Evolutionary conservation across 306 rosid species (phyloP), one percentile per base, ranked within the genome.

Genomic region (Vigna reflexopilosa): DNA sequence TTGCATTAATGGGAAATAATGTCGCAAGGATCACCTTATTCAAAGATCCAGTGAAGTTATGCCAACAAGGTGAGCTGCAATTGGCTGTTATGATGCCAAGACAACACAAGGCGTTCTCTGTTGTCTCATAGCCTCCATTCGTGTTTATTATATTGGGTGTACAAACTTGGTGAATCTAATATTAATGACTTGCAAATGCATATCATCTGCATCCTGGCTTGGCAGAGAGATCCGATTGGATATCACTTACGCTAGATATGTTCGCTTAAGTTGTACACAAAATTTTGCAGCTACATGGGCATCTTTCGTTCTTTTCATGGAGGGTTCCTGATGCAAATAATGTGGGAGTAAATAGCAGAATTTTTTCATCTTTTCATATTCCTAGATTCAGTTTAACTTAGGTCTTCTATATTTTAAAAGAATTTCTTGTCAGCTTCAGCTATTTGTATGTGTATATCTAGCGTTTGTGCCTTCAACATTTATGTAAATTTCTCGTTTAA

Each of bases 31-130:
- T 95, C 67, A 82, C 93, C 8, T 54, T 88, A 65, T 90, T 85
- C 86, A 86, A 81, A 86, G 86, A 92, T 67, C 98, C 97, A 17
- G 91, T 73, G 24, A 89, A 82, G 85, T 62, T 87, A 76, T 93
- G 97, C 81, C 86, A 82, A 69, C 71, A n/a, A 65, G 89, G 92
- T 44, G 80, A 82, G 89, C 86, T 94, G 67, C 92, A 85, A 51
- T 77, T 94, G 83, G 93, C 86, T 69, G 73, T 92, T 67, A 72
- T 86, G 86, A 80, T 90, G 92, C 90, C 95, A n/a, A 84, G 67
- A 72, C 87, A 81, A 42, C 89, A 76, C 48, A 81, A 75, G 56
- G 89, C 86, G 55, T 79, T 54, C 74, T 64, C 87, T 68, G 13
- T 75, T 26, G 79, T 71, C 72, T 77, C 96, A 28, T 89, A 85